phyloP scores from a whole-genome alignment of 1,284 basidiomycete species.

The Apiotrichum porosum region DNA sequence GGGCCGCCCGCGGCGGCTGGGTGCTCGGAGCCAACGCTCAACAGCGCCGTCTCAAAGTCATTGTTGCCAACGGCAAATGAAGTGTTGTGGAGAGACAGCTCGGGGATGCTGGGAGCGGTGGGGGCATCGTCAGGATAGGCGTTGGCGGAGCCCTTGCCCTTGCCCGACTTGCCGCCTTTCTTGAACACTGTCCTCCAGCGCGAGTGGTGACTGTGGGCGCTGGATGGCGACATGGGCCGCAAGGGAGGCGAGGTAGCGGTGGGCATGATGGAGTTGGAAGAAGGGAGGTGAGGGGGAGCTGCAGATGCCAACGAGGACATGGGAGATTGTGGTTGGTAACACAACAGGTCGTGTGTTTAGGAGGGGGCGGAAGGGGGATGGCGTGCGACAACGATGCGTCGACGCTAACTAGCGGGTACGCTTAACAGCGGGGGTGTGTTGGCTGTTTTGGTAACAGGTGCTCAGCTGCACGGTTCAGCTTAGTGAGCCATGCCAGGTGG shows the following conservation, averaged over 20 bases:
- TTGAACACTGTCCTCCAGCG: constrained; percentile 10
- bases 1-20: no score
- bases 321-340: background rate
- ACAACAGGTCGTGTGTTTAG: background rate
- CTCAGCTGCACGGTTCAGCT: background rate
- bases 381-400: background rate
- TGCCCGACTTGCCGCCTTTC: constrained; percentile 1
- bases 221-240: background rate
- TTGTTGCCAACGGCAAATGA: no score
- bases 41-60: no score
- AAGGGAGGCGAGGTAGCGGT: background rate
- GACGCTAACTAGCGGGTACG: no score
- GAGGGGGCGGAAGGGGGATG: background rate
- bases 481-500: no score
- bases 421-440: no score
- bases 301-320: constrained; percentile 12
- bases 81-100: constrained; percentile 9
- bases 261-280: background rate
- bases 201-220: constrained; percentile 2
- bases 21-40: no score
- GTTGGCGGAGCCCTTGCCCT: background rate
- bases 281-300: constrained; percentile 2
- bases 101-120: constrained; percentile 12
- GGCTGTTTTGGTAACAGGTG: no score
- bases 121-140: constrained; percentile 4